Percentiles rank a stretch among this genome's conserved stretches.
Evolutionary conservation across 139 green algal species (phyloP).

Genomic region (Coelastrella sp.): DNA sequence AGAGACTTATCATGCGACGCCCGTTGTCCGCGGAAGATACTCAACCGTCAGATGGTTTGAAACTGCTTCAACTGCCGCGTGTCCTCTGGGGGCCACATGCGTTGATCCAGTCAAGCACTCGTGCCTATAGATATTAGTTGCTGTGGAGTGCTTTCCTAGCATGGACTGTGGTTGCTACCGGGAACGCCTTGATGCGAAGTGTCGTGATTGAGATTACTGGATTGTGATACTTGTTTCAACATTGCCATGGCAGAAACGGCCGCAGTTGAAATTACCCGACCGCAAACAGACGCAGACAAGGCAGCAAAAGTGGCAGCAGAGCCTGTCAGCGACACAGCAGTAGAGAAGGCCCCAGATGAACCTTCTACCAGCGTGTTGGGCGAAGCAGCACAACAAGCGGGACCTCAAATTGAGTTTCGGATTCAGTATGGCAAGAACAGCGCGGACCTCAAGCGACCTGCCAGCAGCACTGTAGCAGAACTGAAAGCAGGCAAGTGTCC

Average conservation of each 20-base stretch:
- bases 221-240: not conserved
- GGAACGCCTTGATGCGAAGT: not conserved
- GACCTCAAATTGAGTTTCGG: slow-evolving; percentile 29
- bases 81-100: too few relatives aligned
- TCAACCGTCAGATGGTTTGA: too few relatives aligned
- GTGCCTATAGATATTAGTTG: too few relatives aligned
- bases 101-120: too few relatives aligned
- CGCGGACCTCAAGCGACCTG: slow-evolving; percentile 50
- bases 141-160: too few relatives aligned
- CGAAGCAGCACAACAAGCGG: not conserved
- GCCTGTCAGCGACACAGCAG: not conserved
- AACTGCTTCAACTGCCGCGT: too few relatives aligned
- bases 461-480: slow-evolving; percentile 54
- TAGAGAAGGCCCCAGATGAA: not conserved
- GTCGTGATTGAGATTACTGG: not conserved
- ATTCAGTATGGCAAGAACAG: slow-evolving; percentile 63
- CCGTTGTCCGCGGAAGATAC: too few relatives aligned
- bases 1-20: too few relatives aligned
- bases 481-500: slow-evolving; percentile 50
- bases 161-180: too few relatives aligned
- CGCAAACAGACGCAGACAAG: not conserved
- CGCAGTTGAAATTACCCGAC: not conserved
- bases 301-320: not conserved
- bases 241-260: not conserved
- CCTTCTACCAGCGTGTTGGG: not conserved